Percentiles rank a stretch among this genome's conserved stretches.
Evolutionary conservation across 345 rosid species (phyloP).

Genomic region (Bruguiera sexangula): DNA sequence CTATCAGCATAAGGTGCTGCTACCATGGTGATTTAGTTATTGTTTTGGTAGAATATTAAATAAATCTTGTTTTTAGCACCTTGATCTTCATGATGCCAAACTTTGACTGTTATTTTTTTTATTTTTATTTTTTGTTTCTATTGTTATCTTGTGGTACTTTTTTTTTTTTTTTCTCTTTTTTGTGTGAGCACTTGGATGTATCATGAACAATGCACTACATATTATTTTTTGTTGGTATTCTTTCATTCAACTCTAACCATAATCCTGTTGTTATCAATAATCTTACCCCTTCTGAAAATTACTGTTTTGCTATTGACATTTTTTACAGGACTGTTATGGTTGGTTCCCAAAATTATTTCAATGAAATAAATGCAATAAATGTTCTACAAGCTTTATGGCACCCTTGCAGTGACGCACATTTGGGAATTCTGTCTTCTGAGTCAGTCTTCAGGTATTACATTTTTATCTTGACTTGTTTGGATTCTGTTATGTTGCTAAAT

Average conservation of each 20-base stretch:
- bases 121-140: too few relatives aligned
- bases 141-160: too few relatives aligned
- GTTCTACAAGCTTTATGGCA: constrained; percentile 75
- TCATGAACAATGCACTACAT: not conserved
- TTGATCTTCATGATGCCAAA: too few relatives aligned
- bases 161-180: too few relatives aligned
- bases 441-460: constrained; percentile 81
- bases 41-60: too few relatives aligned
- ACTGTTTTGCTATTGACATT: constrained; percentile 10
- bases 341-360: constrained; percentile 63
- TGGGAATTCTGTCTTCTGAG: constrained; percentile 90
- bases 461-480: not conserved
- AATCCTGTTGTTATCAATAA: not conserved
- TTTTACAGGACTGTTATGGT: constrained; percentile 67
- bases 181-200: not conserved
- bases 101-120: too few relatives aligned
- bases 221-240: too few relatives aligned
- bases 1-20: too few relatives aligned
- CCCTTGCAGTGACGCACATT: constrained; percentile 72
- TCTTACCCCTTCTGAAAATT: not conserved
- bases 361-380: constrained; percentile 50
- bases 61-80: too few relatives aligned
- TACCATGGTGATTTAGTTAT: too few relatives aligned
- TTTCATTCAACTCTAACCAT: not conserved
- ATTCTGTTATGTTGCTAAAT: not conserved